These are phyloP conservation scores for Leavenworthia alabamica DNA, from an alignment of 345 rosid genomes.

Conservation along the genomic window DNA sequence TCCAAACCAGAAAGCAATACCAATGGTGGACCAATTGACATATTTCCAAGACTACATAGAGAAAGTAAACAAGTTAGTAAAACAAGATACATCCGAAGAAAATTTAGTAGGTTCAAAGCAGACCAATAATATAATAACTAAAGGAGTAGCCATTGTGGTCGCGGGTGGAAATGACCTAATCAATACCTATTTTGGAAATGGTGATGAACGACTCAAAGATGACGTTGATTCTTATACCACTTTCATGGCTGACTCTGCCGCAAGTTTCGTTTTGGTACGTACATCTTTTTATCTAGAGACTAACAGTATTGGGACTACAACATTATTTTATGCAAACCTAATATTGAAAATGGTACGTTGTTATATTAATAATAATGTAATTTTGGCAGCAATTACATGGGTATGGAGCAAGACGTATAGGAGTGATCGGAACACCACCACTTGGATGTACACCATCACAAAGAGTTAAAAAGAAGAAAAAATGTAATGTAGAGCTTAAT, in stretches of 20 bases:
- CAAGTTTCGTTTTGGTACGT: conserved; percentile 22
- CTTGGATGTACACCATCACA: conserved; percentile 61
- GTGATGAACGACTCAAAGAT: background rate
- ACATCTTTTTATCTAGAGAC: background rate
- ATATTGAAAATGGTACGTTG: background rate
- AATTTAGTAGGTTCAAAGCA: conserved; percentile 8
- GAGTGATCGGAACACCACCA: conserved; percentile 38
- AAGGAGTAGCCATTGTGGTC: conserved; percentile 25
- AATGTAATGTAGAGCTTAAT: conserved; percentile 33
- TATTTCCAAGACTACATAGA: conserved; percentile 33
- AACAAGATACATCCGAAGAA: conserved; percentile 20
- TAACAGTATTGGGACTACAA: background rate
- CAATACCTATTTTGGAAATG: conserved; percentile 22
- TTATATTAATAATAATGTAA: background rate
- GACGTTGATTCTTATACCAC: conserved; percentile 7
- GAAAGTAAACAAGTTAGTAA: conserved; percentile 24
- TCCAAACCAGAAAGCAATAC: conserved; percentile 22
- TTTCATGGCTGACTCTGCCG: conserved; percentile 14
- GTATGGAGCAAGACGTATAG: conserved; percentile 55
- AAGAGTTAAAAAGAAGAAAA: conserved; percentile 39
- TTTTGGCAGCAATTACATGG: conserved; percentile 41
- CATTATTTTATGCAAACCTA: background rate
- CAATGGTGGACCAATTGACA: conserved; percentile 34
- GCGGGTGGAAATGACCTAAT: conserved; percentile 37
- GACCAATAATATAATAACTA: conserved; percentile 8